Evolutionary conservation across 805 yeast genomes (phyloP).

Genomic region (Monosporozyma unispora): DNA sequence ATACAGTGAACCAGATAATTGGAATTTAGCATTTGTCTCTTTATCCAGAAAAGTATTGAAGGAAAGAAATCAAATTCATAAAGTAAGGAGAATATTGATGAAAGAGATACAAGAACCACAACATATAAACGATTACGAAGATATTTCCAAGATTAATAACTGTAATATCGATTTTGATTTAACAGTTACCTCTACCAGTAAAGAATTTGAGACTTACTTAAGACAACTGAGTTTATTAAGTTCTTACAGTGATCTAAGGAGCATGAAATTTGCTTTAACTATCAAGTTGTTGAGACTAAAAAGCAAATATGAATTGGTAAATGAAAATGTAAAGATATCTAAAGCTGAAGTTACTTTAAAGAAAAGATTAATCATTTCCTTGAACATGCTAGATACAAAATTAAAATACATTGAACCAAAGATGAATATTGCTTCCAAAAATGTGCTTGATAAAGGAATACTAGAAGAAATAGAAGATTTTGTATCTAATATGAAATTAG

Average conservation of each 20-base stretch:
- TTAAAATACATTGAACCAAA: conserved; percentile 7
- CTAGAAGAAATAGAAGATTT: conserved; percentile 13
- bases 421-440: not conserved
- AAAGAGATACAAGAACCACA: conserved; percentile 40
- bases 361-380: conserved; percentile 17
- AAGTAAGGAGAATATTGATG: conserved; percentile 59
- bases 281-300: conserved; percentile 13
- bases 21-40: conserved; percentile 56
- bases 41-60: conserved; percentile 55
- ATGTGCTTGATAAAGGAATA: conserved; percentile 7
- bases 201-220: conserved; percentile 23
- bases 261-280: conserved; percentile 12
- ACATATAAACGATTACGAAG: conserved; percentile 1
- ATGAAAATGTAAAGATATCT: not conserved
- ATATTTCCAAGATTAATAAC: not conserved
- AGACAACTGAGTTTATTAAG: conserved; percentile 16
- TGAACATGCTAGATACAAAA: conserved; percentile 22
- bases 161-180: conserved; percentile 8
- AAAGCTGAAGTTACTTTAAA: conserved; percentile 6
- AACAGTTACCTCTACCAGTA: conserved; percentile 6
- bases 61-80: conserved; percentile 66
- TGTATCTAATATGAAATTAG: conserved; percentile 11
- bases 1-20: conserved; percentile 64
- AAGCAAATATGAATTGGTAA: not conserved
- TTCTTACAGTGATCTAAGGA: conserved; percentile 12